Evolutionary conservation across 2,329 filamentous ascomycete species (phyloP), one percentile per base, ranked within the genome.

Genomic region (Emericellopsis cladophorae): DNA sequence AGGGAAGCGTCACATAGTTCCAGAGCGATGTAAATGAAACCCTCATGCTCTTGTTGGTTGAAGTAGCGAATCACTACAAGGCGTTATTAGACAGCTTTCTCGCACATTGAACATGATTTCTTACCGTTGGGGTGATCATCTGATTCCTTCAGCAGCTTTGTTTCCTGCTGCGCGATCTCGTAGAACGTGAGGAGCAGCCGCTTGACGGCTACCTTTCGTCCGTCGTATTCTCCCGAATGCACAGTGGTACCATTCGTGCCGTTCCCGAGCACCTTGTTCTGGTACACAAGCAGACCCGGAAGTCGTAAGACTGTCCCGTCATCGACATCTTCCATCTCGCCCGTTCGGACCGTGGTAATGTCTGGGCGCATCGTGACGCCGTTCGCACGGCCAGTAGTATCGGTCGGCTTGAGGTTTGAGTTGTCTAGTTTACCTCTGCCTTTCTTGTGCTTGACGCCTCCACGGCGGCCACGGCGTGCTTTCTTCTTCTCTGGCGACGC

Each of bases 211-310:
- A 98, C 90, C 36, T 89, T 83, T 39, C 89, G 81, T 21, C 88
- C 88, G 57, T 94, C 92, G 57, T 94, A 96, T 41, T 81, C 85
- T n/a, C 92, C 92, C 38, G 86, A 82, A 58, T 92, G 96, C 1
- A 98, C 92, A 40, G 93, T 79, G 0, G 92, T 98, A n/a, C 92
- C 92, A 55, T 95, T 94, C 58, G 90, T 96, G 41, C 92, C 92
- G 44, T 86, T 81, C 18, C 79, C 79, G 24, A 83, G 66, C 47
- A 80, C 73, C 50, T 73, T 66, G 36, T 79, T 72, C 36, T 73
- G 72, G 46, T 81, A 71, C 40, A 82, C 77, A 49, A 79, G 73
- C 2, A 83, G 71, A 42, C 72, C 76, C 24, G 75, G 76, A 56
- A 82, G 77, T 41, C 68, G 72, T 48, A 80, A 66, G 38, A 74